Conservation (phyloP, 768 basidiomycete genomes). For the Xerocomellus chrysenteron region DNA sequence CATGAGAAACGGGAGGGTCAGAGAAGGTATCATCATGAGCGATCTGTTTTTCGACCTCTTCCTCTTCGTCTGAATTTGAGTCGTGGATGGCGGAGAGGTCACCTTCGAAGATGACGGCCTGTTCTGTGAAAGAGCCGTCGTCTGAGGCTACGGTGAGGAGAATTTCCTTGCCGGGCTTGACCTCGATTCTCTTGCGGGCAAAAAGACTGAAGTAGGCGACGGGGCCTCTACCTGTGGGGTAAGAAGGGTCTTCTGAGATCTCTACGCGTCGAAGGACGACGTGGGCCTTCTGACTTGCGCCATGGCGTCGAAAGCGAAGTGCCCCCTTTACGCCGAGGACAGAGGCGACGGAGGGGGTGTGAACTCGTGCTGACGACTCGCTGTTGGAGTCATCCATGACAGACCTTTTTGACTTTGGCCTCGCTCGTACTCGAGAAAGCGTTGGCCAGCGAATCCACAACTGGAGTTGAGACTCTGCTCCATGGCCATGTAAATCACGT, state of each 20-base stretch:
- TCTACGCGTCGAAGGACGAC: conserved; percentile 64
- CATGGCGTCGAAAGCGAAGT: conserved; percentile 66
- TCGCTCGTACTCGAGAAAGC: conserved; percentile 9
- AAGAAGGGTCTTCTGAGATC: conserved; percentile 43
- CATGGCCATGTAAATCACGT: conserved; percentile 19
- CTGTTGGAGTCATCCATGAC: conserved; percentile 39
- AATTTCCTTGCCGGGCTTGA: conserved; percentile 70
- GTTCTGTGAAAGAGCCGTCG: conserved; percentile 55
- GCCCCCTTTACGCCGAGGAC: conserved; percentile 60
- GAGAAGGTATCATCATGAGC: conserved; percentile 42
- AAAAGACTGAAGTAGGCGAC: conserved; percentile 61
- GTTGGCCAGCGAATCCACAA: conserved; percentile 3
- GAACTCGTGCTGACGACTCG: conserved; percentile 32
- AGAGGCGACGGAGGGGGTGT: conserved; percentile 44
- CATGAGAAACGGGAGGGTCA: conserved; percentile 33
- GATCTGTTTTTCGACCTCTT: conserved; percentile 42
- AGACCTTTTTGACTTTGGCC: conserved; percentile 12
- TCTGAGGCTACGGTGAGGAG: conserved; percentile 56
- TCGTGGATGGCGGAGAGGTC: conserved; percentile 34
- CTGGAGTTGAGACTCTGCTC: background rate
- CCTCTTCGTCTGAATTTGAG: conserved; percentile 37
- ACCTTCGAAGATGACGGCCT: conserved; percentile 58
- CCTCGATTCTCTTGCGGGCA: conserved; percentile 66
- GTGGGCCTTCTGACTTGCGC: conserved; percentile 66
- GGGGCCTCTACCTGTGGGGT: conserved; percentile 38